Base-by-base conservation (phyloP, 441 rosid genomes). In the Populus hybrid region DNA sequence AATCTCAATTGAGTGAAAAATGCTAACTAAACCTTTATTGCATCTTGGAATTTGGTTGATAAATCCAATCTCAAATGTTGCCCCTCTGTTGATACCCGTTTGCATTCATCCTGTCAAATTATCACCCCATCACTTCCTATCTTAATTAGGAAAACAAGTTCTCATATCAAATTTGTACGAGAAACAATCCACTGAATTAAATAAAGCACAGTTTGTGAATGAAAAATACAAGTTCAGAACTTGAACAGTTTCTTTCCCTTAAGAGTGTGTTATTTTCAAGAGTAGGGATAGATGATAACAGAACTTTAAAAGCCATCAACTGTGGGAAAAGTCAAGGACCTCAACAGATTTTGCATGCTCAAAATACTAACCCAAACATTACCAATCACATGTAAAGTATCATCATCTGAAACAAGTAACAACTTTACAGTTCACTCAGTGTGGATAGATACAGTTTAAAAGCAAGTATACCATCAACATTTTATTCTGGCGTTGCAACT, bases 401-500 rank as follows among this genome's bases (percentile, higher is more conserved):
- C 36, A 61, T 9, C 3, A 71, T 74, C 26, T 18, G 36, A 40
- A 71, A 64, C 29, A 50, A 71, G 11, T 16, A 81, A 16, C 1
- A 66, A 53, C 72, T 65, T 28, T 31, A 64, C 12, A 68, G 74
- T 29, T 18, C 16, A 79, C 64, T 45, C 36, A 77, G 7, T 9
- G 28, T 63, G 11, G 66, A 61, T 18, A 63, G 66, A 63, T 18
- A 63, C 66, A 63, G 1, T 63, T 21, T 33, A 74, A 29, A 71
- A 79, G 68, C 67, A 77, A 75, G 28, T 64, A 75, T 84, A 95
- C 98, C 99, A 93, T 95, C 75, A 93, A 80, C 89, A 92, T 80
- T 88, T 92, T 95, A 87, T 95, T 95, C 78, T 95, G 99, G 40
- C 99, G 93, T 80, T 92, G 98, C 73, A 93, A 86, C 86, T 95